Base-by-base conservation (phyloP, 1,284 basidiomycete genomes). In the Moesziomyces parantarcticus region DNA sequence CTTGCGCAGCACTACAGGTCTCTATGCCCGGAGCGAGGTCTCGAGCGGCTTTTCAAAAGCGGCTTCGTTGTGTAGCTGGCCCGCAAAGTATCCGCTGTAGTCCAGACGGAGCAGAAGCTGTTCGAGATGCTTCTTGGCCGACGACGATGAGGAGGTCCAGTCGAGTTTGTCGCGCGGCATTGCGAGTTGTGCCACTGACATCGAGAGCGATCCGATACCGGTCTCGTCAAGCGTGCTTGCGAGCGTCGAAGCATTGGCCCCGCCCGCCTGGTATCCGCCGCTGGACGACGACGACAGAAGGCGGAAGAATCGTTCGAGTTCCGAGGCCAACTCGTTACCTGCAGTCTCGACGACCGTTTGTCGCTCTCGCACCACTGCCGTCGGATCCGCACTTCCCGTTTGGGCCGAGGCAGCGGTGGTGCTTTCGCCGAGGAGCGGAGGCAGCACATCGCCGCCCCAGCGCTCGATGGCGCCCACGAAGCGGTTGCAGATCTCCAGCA, bases 401-500 rank as follows among this genome's bases (percentile, higher is more conserved):
- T 5, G 86, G 86, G 48, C 91, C 6, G 53, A 32, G 21, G 50
- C 48, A 14, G 54, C n/a, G 9, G 49, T 32, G n/a, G 49, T 34
- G 80, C 91, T 92, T 76, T 93, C 92, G 66, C 89, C 90, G 41
- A 94, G 84, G 43, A 94, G 86, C 0, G 90, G 91, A 11, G 93
- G 93, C 1, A 95, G 85, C 3, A 95, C 89, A 79, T 95, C 92
- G 0, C 92, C 93, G n/a, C 92, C 92, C 93, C 93, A 96, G 48
- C 92, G 86, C 84, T 94, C 93, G 0, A 94, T 88, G 61, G 92
- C 88, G 9, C 89, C 91, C 77, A 60, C 67, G 34, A 96, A 93
- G 9, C 89, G 87, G 80, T 92, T 92, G 81, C 92, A 95, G 3
- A 90, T 86, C 69, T 92, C 91, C 51, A 95, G 86, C 55, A 94